Evolutionary conservation across 352 stramenopile species (phyloP).

Genomic region (Globisporangium cystogenes): DNA sequence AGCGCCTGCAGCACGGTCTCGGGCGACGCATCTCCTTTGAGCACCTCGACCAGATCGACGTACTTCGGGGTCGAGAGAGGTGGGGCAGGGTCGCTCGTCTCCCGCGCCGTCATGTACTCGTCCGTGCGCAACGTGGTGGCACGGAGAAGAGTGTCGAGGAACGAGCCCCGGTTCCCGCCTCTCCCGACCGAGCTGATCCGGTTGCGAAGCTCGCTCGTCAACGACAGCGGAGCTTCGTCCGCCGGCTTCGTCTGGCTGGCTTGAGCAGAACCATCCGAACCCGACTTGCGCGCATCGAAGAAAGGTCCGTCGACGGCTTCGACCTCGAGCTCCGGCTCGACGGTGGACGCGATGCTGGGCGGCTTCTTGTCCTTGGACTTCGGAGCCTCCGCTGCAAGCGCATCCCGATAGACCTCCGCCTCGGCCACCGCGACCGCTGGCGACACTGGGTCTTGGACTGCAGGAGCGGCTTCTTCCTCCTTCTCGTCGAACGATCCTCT

Average conservation of each 20-base stretch:
- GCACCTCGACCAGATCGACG: conserved; percentile 9
- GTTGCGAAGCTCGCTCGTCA: conserved; percentile 10
- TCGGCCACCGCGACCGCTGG: not conserved
- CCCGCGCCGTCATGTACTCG: conserved; percentile 17
- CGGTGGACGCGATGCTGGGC: conserved; percentile 4
- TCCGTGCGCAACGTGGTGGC: conserved; percentile 8
- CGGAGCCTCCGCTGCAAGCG: not conserved
- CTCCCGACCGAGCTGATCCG: conserved; percentile 3
- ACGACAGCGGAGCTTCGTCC: conserved; percentile 10
- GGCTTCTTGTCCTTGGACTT: not conserved
- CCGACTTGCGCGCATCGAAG: conserved; percentile 6
- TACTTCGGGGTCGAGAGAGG: conserved; percentile 9
- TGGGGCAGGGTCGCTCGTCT: conserved; percentile 3
- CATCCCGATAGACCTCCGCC: conserved; percentile 1
- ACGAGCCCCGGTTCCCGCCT: conserved; percentile 10
- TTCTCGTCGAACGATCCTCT: not conserved
- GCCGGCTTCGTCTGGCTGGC: not conserved
- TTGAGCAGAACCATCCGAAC: not conserved
- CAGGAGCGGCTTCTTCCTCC: not conserved
- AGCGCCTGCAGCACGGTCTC: conserved; percentile 24
- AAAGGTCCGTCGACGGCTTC: conserved; percentile 15
- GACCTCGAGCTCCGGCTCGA: conserved; percentile 43
- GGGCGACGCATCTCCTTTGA: conserved; percentile 1
- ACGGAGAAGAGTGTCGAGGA: conserved; percentile 11
- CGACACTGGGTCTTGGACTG: not conserved